Percentiles rank a stretch among this genome's conserved stretches.
Evolutionary conservation across 805 yeast species (phyloP).

Genomic region (Cyberlindnera nakhonratchasimensis): DNA sequence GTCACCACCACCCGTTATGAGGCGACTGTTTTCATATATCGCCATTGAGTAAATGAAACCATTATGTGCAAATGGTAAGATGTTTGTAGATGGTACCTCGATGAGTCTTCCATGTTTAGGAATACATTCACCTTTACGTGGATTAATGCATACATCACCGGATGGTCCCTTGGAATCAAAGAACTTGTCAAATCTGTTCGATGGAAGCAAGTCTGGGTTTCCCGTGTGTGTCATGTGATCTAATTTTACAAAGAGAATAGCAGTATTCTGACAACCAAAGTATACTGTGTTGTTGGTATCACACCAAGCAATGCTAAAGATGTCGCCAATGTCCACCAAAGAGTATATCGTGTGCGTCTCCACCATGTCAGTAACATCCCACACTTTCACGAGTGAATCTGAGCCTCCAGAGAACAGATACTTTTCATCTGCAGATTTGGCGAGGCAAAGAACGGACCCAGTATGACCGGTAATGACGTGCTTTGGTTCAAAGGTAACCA

Average conservation of each 20-base stretch:
- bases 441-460: conserved; percentile 72
- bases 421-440: conserved; percentile 49
- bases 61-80: conserved; percentile 80
- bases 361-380: conserved; percentile 54
- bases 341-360: conserved; percentile 77
- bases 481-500: conserved; percentile 56
- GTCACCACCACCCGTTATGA: conserved; percentile 86
- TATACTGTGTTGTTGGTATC: conserved; percentile 57
- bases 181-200: conserved; percentile 72
- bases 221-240: conserved; percentile 27
- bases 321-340: conserved; percentile 86
- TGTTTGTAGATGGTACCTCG: conserved; percentile 66
- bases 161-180: conserved; percentile 91
- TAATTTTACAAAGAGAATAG: conserved; percentile 66
- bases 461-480: conserved; percentile 56
- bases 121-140: not conserved
- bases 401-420: conserved; percentile 81
- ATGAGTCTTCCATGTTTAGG: conserved; percentile 36
- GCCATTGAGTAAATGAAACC: conserved; percentile 78
- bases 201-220: conserved; percentile 45
- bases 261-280: conserved; percentile 91
- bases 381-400: conserved; percentile 83
- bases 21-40: conserved; percentile 31
- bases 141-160: conserved; percentile 33
- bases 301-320: conserved; percentile 77